Conservation (phyloP, 352 stramenopile species). For the Lagenidium giganteum region DNA sequence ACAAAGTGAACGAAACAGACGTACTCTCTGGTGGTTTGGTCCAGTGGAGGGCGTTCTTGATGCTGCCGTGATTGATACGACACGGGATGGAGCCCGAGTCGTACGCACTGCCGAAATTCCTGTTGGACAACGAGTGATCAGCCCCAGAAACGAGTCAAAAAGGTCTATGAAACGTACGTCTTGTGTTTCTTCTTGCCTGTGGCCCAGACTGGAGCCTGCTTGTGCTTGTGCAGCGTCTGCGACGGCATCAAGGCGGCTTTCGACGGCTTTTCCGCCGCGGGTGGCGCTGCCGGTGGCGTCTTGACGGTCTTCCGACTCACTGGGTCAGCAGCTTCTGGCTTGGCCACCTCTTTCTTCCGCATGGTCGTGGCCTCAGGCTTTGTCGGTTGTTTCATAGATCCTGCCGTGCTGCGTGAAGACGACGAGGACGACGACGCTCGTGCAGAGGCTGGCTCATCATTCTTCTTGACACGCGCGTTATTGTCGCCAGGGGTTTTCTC, state of each 20-base stretch:
- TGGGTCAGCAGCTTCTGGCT: conserved; percentile 11
- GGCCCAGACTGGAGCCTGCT: conserved; percentile 64
- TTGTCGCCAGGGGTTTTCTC: conserved; percentile 9
- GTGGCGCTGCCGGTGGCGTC: conserved; percentile 1
- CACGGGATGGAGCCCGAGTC: conserved; percentile 66
- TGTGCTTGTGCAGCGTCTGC: conserved; percentile 57
- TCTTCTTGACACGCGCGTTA: conserved; percentile 10
- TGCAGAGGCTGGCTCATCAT: conserved; percentile 1
- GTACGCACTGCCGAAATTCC: conserved; percentile 67
- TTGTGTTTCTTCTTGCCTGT: conserved; percentile 73
- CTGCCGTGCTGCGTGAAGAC: conserved; percentile 3
- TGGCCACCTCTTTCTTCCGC: conserved; percentile 5
- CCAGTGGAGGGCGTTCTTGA: conserved; percentile 72
- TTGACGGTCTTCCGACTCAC: conserved; percentile 18
- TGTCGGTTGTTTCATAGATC: too few relatives aligned
- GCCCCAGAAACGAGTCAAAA: neutral
- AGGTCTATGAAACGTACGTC: conserved; percentile 36
- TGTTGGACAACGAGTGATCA: conserved; percentile 10
- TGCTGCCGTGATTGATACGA: conserved; percentile 75
- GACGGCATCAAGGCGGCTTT: conserved; percentile 34
- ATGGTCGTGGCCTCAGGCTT: neutral
- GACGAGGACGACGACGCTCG: conserved; percentile 11
- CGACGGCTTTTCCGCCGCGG: conserved; percentile 4
- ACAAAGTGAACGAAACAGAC: neutral
- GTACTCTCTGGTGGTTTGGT: conserved; percentile 43